Evolutionary conservation across 148 eudicot genomes (phyloP).

Genomic region (Rhododendron mucronatum): DNA sequence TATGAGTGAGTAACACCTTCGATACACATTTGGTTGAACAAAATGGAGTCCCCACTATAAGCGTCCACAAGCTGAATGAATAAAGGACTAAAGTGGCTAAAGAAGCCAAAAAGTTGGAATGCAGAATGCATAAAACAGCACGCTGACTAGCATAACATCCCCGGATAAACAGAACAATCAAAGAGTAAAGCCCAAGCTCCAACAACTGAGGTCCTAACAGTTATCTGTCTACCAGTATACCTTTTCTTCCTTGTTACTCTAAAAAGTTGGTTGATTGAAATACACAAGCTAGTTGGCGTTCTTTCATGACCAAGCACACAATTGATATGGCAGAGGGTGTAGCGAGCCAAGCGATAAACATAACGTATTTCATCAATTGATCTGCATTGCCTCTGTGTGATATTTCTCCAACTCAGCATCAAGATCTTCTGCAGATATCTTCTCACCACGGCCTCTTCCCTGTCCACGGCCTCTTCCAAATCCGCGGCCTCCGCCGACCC

Average conservation of each 20-base stretch:
- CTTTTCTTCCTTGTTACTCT: conserved; percentile 21
- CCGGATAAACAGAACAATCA: conserved; percentile 17
- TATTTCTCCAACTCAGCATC: conserved; percentile 96
- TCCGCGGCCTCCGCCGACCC: conserved; percentile 43
- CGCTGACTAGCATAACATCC: conserved; percentile 15
- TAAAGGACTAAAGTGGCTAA: conserved; percentile 10
- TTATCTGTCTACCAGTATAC: conserved; percentile 22
- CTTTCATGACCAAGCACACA: conserved; percentile 27
- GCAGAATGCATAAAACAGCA: conserved; percentile 14
- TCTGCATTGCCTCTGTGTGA: conserved; percentile 69
- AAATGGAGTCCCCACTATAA: conserved; percentile 10
- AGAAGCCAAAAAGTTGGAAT: conserved; percentile 20
- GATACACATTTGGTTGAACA: conserved; percentile 11
- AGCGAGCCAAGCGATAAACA: conserved; percentile 14
- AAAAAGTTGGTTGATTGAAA: conserved; percentile 23
- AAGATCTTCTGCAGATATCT: conserved; percentile 78
- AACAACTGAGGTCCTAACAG: conserved; percentile 27
- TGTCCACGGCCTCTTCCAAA: conserved; percentile 57
- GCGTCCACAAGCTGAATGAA: conserved; percentile 18
- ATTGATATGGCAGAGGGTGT: conserved; percentile 13
- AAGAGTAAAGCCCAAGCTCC: conserved; percentile 29
- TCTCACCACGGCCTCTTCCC: conserved; percentile 62
- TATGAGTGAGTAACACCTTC: conserved; percentile 12
- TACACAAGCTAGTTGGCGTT: conserved; percentile 26
- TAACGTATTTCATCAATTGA: conserved; percentile 20